phyloP scores from a whole-genome alignment of 352 stramenopile genomes.

The Pythium sukuiense region DNA sequence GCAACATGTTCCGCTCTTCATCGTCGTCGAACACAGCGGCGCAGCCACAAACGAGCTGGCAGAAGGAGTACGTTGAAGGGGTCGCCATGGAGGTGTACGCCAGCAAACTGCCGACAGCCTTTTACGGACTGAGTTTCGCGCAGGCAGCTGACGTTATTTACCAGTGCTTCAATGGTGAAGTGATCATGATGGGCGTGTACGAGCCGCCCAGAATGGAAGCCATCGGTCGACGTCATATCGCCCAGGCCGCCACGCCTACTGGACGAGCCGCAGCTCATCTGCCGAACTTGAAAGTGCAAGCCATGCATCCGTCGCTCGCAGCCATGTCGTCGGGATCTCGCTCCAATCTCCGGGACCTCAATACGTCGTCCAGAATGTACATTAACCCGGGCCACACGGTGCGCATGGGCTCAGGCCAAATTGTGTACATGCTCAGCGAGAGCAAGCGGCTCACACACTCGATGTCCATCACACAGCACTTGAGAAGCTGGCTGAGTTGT shows the following conservation, averaged over 20 bases:
- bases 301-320: conserved; percentile 2
- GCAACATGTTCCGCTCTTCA: conserved; percentile 61
- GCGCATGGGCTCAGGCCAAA: conserved; percentile 39
- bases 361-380: conserved; percentile 32
- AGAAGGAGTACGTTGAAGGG: conserved; percentile 54
- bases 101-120: conserved; percentile 39
- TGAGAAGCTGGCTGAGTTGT: conserved; percentile 43
- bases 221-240: background rate
- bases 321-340: conserved; percentile 4
- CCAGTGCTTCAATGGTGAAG: conserved; percentile 52
- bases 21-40: conserved; percentile 24
- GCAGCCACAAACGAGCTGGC: conserved; percentile 33
- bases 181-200: conserved; percentile 48
- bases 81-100: conserved; percentile 64
- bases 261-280: background rate
- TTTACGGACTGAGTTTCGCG: conserved; percentile 52
- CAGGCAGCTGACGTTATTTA: conserved; percentile 57
- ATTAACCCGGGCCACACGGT: conserved; percentile 57
- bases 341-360: conserved; percentile 15
- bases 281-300: conserved; percentile 11
- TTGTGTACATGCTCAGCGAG: conserved; percentile 71
- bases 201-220: conserved; percentile 1
- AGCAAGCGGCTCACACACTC: conserved; percentile 59
- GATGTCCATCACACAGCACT: conserved; percentile 38
- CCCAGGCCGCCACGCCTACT: background rate